Percentiles rank a stretch among this genome's conserved stretches.
phyloP scores from a whole-genome alignment of 2,329 filamentous ascomycete genomes.

The Alternaria novae-zelandiae region DNA sequence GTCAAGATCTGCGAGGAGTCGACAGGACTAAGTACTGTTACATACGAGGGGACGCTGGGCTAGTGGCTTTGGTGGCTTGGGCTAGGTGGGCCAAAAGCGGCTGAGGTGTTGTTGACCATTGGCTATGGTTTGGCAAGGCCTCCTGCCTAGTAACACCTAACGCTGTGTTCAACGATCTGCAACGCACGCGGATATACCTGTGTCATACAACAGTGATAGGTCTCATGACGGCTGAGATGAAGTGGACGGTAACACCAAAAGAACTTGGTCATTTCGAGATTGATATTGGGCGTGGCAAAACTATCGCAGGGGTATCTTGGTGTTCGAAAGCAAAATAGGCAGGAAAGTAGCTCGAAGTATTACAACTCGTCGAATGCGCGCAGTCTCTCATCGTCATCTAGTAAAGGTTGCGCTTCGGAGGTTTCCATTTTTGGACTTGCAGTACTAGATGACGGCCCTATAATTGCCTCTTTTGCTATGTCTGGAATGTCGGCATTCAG shows the following conservation, averaged over 20 bases:
- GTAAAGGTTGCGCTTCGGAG: conserved; percentile 2
- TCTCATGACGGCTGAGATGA: background rate
- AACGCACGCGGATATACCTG: background rate
- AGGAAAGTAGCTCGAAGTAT: background rate
- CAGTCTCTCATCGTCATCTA: conserved; percentile 23
- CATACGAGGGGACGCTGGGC: background rate
- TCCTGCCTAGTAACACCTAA: background rate
- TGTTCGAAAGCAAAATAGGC: background rate
- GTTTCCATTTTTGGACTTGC: conserved; percentile 7
- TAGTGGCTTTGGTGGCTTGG: background rate
- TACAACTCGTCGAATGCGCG: conserved; percentile 35
- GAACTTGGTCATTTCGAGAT: background rate
- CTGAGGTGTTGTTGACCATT: background rate
- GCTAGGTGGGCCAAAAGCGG: background rate
- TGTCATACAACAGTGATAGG: background rate
- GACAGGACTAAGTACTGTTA: background rate
- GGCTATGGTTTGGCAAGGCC: background rate
- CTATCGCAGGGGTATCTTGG: conserved; percentile 20
- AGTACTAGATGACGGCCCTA: conserved; percentile 17
- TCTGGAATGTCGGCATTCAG: conserved; percentile 40
- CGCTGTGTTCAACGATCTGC: background rate
- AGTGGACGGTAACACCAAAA: background rate
- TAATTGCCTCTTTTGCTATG: conserved; percentile 43
- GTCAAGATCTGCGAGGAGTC: background rate
- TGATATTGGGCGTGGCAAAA: background rate